Base-by-base conservation (phyloP, 2,329 filamentous ascomycete species). In the Teratosphaeria zuluensis region DNA sequence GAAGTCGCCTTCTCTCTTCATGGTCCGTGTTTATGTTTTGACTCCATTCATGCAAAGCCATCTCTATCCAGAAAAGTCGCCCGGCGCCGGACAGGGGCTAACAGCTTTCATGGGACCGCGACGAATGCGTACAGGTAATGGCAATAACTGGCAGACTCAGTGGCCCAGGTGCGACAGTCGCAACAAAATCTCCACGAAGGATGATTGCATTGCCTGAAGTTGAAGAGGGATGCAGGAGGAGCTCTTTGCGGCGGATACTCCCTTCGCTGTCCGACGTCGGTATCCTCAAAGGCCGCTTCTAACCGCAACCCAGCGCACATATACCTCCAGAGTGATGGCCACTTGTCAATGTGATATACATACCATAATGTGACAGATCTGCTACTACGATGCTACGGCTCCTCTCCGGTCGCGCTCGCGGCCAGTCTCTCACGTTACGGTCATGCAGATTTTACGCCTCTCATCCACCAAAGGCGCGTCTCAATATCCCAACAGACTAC, bases 401-500 rank as follows among this genome's bases (percentile, higher is more conserved):
- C n/a, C 16, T n/a, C 6, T n/a, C n/a, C 21, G 16, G 19, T 8
- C 42, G 42, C 16, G 19, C 42, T 21, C 8, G 42, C 42, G 19
- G 42, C n/a, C 42, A 19, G n/a, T 4, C 6, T 9, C 16, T 11
- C 21, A 19, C 19, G 19, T 11, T 21, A 48, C 42, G n/a, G 6
- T n/a, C 19, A 19, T 21, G 42, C 42, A 53, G 55, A 28, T 12
- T 3, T 32, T 82, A 84, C 71, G 80, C 82, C 21, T 73, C 78
- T 9, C 75, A 66, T 65, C 79, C 69, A 63, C 73, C 70, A n/a
- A 75, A 73, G 54, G 81, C 82, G 59, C 80, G 81, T 64, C 83
- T 99, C 58, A 99, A 99, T 73, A 76, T 90, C 54, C 89, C 92
- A 6, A 84, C 90, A 66, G 92, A 97, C 78, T 99, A 94, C 76